Evolutionary conservation across 306 rosid species (phyloP).

Genomic region (Pachyrhizus erosus): DNA sequence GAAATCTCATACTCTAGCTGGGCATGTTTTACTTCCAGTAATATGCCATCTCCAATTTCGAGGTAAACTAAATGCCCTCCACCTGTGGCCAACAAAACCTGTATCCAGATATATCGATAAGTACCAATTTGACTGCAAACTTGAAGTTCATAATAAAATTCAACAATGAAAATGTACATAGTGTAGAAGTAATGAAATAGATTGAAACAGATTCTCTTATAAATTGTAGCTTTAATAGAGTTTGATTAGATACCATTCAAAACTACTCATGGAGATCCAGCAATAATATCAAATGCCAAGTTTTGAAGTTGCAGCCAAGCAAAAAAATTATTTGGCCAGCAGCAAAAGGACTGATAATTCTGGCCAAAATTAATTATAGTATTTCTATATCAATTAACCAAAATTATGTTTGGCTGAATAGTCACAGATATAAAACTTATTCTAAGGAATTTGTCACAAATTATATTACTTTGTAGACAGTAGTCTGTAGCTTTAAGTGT

Average conservation of each 20-base stretch:
- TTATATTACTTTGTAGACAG: neutral
- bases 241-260: constrained; percentile 7
- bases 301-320: neutral
- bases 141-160: neutral
- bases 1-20: constrained; percentile 93
- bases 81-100: constrained; percentile 98
- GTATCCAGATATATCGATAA: constrained; percentile 47
- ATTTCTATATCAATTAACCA: neutral
- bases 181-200: neutral
- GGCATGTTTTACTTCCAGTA: constrained; percentile 66
- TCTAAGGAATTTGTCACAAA: neutral
- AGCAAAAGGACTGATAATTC: neutral
- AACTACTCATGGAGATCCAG: constrained; percentile 19
- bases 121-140: constrained; percentile 25
- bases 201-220: neutral
- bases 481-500: neutral
- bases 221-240: neutral
- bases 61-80: constrained; percentile 89
- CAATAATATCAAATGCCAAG: constrained; percentile 2
- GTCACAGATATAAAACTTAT: neutral
- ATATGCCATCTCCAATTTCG: constrained; percentile 83
- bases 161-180: neutral
- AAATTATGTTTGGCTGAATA: neutral
- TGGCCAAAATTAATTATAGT: neutral
- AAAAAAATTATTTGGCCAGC: neutral